phyloP scores from a whole-genome alignment of 768 basidiomycete species.

The Sporobolomyces phaffii region DNA sequence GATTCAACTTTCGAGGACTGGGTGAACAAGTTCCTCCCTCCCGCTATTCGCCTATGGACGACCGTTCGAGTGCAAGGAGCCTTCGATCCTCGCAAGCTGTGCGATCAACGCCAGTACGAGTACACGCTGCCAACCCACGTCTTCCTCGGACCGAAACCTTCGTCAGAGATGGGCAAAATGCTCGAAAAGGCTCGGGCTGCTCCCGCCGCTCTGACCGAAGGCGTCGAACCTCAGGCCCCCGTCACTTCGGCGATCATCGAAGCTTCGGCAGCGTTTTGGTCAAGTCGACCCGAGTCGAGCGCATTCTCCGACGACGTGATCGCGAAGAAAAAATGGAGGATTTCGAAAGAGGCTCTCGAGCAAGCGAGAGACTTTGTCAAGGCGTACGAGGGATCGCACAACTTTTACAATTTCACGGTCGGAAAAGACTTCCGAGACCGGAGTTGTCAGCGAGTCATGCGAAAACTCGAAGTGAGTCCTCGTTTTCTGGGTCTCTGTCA shows the following conservation, averaged over 20 bases:
- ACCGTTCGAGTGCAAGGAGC: conserved; percentile 56
- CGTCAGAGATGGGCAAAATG: conserved; percentile 53
- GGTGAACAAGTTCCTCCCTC: conserved; percentile 82
- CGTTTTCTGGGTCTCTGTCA: background rate
- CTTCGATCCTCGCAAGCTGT: conserved; percentile 54
- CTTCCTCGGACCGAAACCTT: conserved; percentile 80
- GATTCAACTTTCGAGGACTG: conserved; percentile 62
- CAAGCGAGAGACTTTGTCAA: conserved; percentile 56
- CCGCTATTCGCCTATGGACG: conserved; percentile 87
- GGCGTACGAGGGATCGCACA: conserved; percentile 80
- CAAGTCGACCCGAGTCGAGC: conserved; percentile 13
- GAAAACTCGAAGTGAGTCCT: conserved; percentile 63
- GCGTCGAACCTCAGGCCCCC: background rate
- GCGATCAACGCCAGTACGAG: conserved; percentile 94
- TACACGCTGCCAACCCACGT: conserved; percentile 94
- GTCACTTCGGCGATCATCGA: conserved; percentile 23
- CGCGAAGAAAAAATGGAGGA: conserved; percentile 57
- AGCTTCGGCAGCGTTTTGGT: conserved; percentile 38
- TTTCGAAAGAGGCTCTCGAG: conserved; percentile 54
- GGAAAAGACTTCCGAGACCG: conserved; percentile 75
- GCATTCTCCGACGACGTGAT: conserved; percentile 31
- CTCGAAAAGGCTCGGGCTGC: conserved; percentile 28
- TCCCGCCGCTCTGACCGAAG: background rate
- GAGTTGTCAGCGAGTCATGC: conserved; percentile 80
- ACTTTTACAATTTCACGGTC: conserved; percentile 96